Evolutionary conservation across 2,329 filamentous ascomycete species (phyloP).

Genomic region (Penicillium digitatum): DNA sequence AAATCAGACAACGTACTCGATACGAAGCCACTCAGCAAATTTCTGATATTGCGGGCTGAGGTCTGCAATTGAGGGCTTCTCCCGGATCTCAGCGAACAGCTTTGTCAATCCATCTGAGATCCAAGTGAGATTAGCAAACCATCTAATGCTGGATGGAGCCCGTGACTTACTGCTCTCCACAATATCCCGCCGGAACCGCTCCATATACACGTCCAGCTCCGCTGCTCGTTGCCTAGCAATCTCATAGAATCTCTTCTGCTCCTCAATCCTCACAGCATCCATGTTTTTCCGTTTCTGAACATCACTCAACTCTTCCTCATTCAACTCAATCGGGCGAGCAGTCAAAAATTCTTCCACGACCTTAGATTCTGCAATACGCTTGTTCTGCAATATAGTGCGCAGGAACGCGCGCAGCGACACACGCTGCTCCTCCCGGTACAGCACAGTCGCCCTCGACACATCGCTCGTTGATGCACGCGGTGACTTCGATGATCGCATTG

Average conservation of each 20-base stretch:
- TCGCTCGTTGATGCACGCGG: slow-evolving; percentile 43
- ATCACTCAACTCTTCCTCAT: slow-evolving; percentile 78
- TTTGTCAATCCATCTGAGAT: slow-evolving; percentile 74
- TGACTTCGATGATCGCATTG: slow-evolving; percentile 30
- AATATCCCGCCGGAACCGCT: slow-evolving; percentile 66
- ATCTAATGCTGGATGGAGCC: slow-evolving; percentile 29
- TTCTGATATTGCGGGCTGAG: slow-evolving; percentile 95
- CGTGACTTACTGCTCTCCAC: slow-evolving; percentile 63
- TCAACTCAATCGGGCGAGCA: slow-evolving; percentile 65
- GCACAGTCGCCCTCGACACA: slow-evolving; percentile 46
- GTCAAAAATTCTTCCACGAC: slow-evolving; percentile 82
- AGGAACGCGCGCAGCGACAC: slow-evolving; percentile 88
- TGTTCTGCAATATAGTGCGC: slow-evolving; percentile 78
- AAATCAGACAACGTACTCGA: slow-evolving; percentile 57
- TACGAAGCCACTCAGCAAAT: slow-evolving; percentile 96
- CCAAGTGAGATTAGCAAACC: slow-evolving; percentile 6
- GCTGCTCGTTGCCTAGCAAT: slow-evolving; percentile 85
- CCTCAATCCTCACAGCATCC: slow-evolving; percentile 83
- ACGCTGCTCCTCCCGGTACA: slow-evolving; percentile 85
- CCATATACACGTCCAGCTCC: slow-evolving; percentile 97
- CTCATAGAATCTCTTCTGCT: slow-evolving; percentile 93
- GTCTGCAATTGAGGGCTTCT: slow-evolving; percentile 81
- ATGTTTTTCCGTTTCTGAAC: slow-evolving; percentile 74
- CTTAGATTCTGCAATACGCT: slow-evolving; percentile 75
- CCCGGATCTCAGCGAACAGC: slow-evolving; percentile 86